Base-by-base conservation (phyloP, 177 flowering plant genomes). In the Vitis hybrid region DNA sequence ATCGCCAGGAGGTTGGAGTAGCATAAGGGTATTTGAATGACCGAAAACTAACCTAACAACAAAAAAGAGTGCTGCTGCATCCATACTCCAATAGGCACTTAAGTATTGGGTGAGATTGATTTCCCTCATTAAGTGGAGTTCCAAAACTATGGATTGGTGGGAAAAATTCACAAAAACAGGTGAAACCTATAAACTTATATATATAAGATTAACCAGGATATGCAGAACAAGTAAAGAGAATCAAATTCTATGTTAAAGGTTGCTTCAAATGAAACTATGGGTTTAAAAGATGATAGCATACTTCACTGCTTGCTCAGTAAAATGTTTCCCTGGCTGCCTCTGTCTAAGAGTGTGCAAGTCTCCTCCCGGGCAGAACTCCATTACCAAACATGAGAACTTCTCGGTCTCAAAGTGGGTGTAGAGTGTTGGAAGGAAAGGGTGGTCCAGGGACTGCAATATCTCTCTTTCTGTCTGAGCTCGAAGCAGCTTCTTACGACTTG, bases 321-420 rank as follows among this genome's bases (percentile, higher is more conserved):
- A 93, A 81, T 89, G 78, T 73, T 91, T 93, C 72, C 98, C 98
- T 5, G 89, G 98, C 74, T 92, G 98, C 75, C 85, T 80, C 83
- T 93, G 98, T 78, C 97, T 84, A 50, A 93, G 91, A 56, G 94
- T 84, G 80, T 93, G 98, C 78, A 93, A 78, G 77, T 93, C 97
- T 55, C 97, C 97, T 61, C 98, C 98, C 8, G 98, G 97, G 70
- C 98, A 93, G 72, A 91, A 93, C 79, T 91, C 98, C 98, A 93
- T 93, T 23, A 90, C 95, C 86, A 93, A 80, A 74, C 95, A 93
- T 0, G 97, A 91, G 77, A 93, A 91, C 78, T 93, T 93, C 23
- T 91, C 97, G 0, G 97, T 91, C 79, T 93, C 98, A 75, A 93
- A 93, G 75, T 93, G 97, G 14, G 87, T 78, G 73, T 93, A 93